Base-by-base conservation (phyloP, 164 flowering plant species). In the Vitis amurensis region DNA sequence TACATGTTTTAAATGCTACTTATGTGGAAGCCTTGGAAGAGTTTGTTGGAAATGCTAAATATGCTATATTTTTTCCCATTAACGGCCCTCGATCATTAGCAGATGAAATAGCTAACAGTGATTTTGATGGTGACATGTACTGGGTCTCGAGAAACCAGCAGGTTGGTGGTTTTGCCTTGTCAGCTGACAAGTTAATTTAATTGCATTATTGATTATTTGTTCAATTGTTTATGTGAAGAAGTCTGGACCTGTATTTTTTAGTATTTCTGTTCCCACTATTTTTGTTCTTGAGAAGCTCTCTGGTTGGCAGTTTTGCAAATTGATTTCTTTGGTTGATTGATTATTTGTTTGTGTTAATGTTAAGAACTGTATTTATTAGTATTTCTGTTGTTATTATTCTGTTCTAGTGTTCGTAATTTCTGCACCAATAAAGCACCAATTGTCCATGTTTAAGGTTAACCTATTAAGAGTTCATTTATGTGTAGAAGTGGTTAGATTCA, bases 121-220 rank as follows among this genome's bases (percentile, higher is more conserved):
- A 94, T 74, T 88, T 82, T 78, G 98, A 94, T 73, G 98, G 98
- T 4, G 98, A 94, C 73, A 76, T 82, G 86, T 94, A 87, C 60
- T 92, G 91, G 86, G 84, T 94, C 2, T 91, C 98, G 6, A 76
- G 80, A 76, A 86, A 93, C 65, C 83, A 86, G 14, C 75, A 90
- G 93, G 98, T 91, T 59, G 19, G 76, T 63, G 5, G 50, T 37
- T 60, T 0, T 23, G 15, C 14, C 14, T 48, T 63, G 27, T 61
- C 8, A 4, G 8, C 50, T 29, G 14, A 29, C 48, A 14, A 19
- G 11, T 51, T 50, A 12, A 17, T 53, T 49, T 27, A 6, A 8
- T 8, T 51, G 27, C 12, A 2, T 52, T 1, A 48, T 52, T 59
- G 16, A 16, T 31, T 8, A 2, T 17, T 67, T 31, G 8, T 13